Evolutionary conservation across 208 protist genomes (phyloP), one percentile per base, ranked within the genome.

Genomic region (Acanthamoeba sp.): DNA sequence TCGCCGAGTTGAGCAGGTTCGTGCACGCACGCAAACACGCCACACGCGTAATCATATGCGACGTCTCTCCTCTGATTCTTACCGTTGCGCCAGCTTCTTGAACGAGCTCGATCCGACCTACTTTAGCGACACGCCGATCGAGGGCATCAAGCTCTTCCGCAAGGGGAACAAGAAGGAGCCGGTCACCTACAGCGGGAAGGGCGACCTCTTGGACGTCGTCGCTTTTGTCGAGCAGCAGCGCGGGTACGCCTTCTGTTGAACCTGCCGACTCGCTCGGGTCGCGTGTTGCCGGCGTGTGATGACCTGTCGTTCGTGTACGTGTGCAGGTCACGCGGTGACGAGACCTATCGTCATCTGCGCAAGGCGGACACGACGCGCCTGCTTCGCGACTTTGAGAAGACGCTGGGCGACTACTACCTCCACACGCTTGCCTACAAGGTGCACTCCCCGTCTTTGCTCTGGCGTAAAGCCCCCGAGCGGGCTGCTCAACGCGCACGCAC

Each of bases 31-130:
- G n/a, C n/a, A n/a, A n/a, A n/a, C n/a, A n/a, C n/a, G n/a, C n/a
- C n/a, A n/a, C n/a, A n/a, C n/a, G n/a, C n/a, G n/a, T n/a, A n/a
- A n/a, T n/a, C n/a, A n/a, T n/a, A n/a, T n/a, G n/a, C n/a, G n/a
- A n/a, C n/a, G n/a, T n/a, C n/a, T n/a, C n/a, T n/a, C n/a, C n/a
- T n/a, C n/a, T n/a, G n/a, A n/a, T n/a, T n/a, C 64, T 73, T 38
- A 4, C 64, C 20, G 20, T 7, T 6, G 9, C 36, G 18, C 3
- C 34, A 84, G 73, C n/a, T 84, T 84, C 40, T 84, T 84, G 73
- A 84, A 84, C 42, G 73, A 84, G 73, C n/a, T 84, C 2, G 73
- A 84, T 84, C 73, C 73, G 18, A n/a, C 34, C 40, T 84, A 84
- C 73, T 84, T 84, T 52, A 38, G 73, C 27, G 73, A 84, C 36